phyloP scores from a whole-genome alignment of 768 basidiomycete species.

The Leccinum pellstonianum region DNA sequence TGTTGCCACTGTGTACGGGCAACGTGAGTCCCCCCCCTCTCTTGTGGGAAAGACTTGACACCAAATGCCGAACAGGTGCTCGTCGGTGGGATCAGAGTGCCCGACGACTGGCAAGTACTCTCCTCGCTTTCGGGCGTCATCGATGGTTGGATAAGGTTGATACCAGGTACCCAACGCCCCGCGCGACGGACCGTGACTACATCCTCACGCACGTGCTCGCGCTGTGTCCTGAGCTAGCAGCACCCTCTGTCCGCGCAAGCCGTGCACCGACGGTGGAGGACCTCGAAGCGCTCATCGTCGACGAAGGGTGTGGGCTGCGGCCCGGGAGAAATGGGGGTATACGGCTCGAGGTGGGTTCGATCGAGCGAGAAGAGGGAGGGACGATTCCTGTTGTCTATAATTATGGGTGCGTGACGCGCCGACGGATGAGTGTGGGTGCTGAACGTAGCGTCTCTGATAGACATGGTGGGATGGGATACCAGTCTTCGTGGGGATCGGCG shows the following conservation, averaged over 20 bases:
- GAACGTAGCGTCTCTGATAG: slow-evolving; percentile 29
- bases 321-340: slow-evolving; percentile 70
- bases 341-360: slow-evolving; percentile 50
- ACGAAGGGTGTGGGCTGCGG: slow-evolving; percentile 61
- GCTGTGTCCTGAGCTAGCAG: slow-evolving; percentile 56
- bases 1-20: slow-evolving; percentile 38
- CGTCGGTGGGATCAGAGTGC: slow-evolving; percentile 57
- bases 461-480: slow-evolving; percentile 63
- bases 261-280: slow-evolving; percentile 51
- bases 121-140: background rate
- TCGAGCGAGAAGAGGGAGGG: slow-evolving; percentile 27
- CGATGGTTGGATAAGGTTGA: background rate
- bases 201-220: slow-evolving; percentile 54
- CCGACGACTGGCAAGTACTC: slow-evolving; percentile 56
- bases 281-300: slow-evolving; percentile 45
- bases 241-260: slow-evolving; percentile 47
- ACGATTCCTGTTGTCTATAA: slow-evolving; percentile 57
- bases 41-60: background rate
- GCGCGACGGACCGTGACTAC: slow-evolving; percentile 57
- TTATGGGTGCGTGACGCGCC: slow-evolving; percentile 50
- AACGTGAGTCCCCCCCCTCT: slow-evolving; percentile 34
- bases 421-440: background rate
- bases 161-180: slow-evolving; percentile 60
- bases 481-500: slow-evolving; percentile 66
- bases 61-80: slow-evolving; percentile 37